phyloP scores from a whole-genome alignment of 805 yeast species.

The Schizosaccharomyces japonicus region DNA sequence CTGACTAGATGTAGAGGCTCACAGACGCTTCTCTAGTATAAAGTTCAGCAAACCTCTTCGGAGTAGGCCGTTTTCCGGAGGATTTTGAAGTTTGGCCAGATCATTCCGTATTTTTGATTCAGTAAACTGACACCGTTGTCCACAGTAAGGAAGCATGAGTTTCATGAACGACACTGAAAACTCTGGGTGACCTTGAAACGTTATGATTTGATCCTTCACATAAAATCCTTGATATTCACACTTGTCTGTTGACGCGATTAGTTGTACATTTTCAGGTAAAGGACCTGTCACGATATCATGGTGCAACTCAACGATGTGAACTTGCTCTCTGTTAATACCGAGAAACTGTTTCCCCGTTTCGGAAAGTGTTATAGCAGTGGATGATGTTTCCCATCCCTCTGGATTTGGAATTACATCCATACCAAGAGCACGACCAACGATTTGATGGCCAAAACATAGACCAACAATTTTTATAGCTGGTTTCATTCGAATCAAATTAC shows the following conservation, averaged over 20 bases:
- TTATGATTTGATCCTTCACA: slow-evolving; percentile 27
- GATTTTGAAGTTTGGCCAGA: too few species aligned
- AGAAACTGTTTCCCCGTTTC: slow-evolving; percentile 18
- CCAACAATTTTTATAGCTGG: slow-evolving; percentile 23
- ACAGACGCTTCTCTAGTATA: too few species aligned
- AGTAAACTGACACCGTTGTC: too few species aligned
- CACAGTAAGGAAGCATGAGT: too few species aligned
- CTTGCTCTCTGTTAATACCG: slow-evolving; percentile 9
- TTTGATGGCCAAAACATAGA: slow-evolving; percentile 74
- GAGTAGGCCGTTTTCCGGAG: too few species aligned
- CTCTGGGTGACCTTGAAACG: slow-evolving; percentile 86
- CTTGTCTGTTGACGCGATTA: slow-evolving; percentile 29
- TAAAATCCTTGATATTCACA: slow-evolving; percentile 49
- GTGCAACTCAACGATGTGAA: slow-evolving; percentile 33
- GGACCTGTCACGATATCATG: slow-evolving; percentile 29
- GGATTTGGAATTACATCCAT: slow-evolving; percentile 32
- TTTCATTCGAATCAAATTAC: slow-evolving; percentile 1
- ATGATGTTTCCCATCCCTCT: slow-evolving; percentile 54
- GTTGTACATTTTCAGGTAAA: slow-evolving; percentile 16
- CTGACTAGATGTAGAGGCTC: too few species aligned
- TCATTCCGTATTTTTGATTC: too few species aligned
- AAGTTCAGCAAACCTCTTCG: too few species aligned
- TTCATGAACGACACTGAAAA: too few species aligned
- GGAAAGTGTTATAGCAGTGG: slow-evolving; percentile 23
- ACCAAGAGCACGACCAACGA: slow-evolving; percentile 43